Evolutionary conservation across 83 land plant genomes (phyloP).

Genomic region (Isoetes engelmannii): DNA sequence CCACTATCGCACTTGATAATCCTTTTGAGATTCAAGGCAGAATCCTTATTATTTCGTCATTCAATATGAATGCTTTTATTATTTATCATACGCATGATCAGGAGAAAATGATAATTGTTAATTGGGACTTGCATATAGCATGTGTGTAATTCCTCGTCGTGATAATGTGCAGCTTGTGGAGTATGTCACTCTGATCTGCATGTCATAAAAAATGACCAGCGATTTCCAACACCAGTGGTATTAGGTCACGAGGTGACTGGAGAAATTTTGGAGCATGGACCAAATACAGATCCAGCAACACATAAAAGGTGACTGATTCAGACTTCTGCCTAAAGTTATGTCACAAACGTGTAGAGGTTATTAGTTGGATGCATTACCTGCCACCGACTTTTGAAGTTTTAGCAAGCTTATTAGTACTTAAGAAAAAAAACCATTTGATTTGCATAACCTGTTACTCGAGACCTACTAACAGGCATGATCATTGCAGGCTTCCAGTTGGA

Average conservation of each 20-base stretch:
- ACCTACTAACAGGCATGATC: not conserved
- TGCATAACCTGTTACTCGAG: not conserved
- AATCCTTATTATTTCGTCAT: not conserved
- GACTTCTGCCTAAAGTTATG: no score
- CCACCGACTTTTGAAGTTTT: no score
- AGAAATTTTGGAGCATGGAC: conserved; percentile 87
- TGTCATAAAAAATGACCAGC: conserved; percentile 84
- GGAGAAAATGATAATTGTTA: not conserved
- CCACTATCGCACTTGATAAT: no score
- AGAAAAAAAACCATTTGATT: not conserved
- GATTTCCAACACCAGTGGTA: conserved; percentile 82
- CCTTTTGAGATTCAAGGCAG: no score
- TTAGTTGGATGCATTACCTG: no score
- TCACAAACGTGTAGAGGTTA: no score
- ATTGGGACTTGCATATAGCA: not conserved
- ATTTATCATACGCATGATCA: not conserved
- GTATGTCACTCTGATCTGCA: conserved; percentile 97
- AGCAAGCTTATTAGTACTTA: no score
- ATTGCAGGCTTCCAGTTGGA: conserved; percentile 76
- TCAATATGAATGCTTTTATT: not conserved
- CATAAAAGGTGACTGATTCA: conserved; percentile 43
- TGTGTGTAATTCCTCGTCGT: not conserved
- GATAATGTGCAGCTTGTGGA: conserved; percentile 70
- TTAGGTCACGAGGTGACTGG: conserved; percentile 95
- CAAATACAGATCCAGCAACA: conserved; percentile 56